Base-by-base conservation (phyloP, 2,329 filamentous ascomycete species). In the Cladosporium phlei region DNA sequence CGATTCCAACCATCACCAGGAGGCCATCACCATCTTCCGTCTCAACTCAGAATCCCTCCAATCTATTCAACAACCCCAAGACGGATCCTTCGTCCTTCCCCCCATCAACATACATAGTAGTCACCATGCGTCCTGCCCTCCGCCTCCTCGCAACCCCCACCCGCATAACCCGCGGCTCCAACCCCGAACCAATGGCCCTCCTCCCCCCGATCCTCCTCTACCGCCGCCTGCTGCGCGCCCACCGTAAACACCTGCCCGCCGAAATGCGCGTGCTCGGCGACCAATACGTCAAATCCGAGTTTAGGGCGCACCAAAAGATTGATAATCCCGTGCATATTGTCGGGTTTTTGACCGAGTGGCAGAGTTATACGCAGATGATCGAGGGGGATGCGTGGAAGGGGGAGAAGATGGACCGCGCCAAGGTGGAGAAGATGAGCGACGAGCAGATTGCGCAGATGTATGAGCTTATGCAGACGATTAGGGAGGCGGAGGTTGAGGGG, bases 301-400 rank as follows among this genome's bases (percentile, higher is more conserved):
- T 97, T 58, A 78, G 88, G 50, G 85, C 86, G 1, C 93, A 97
- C 62, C 78, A 78, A 50, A 76, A 81, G 25, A 80, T 94, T 38
- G 91, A 97, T 50, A 97, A 97, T 60, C 90, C 93, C 0, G 79
- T 88, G 20, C 91, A 97, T 63, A 80, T 98, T 68, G 88, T 97
- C 59, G 93, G 91, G 2, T 98, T 98, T 66, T 75, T 98, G 57
- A 91, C 87, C 0, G 90, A 97, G 67, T 98, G 91, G 91, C 93
- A 98, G 67, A 71, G 88, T 43, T 98, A 97, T 63, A 90, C 89
- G 2, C 91, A 98, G 65, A 83, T 88, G 63, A 71, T 98, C 12
- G 91, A 97, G 62, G 91, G 90, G 0, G 85, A 95, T 44, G 67
- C 76, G 0, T 97, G 93, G 93, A 75, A 78, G 50, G 91, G 85